A percentile compares a stretch with the other conserved stretches of the same genome.
Conservation (phyloP, 1,284 basidiomycete species). For the Ceratobasidium sp. region DNA sequence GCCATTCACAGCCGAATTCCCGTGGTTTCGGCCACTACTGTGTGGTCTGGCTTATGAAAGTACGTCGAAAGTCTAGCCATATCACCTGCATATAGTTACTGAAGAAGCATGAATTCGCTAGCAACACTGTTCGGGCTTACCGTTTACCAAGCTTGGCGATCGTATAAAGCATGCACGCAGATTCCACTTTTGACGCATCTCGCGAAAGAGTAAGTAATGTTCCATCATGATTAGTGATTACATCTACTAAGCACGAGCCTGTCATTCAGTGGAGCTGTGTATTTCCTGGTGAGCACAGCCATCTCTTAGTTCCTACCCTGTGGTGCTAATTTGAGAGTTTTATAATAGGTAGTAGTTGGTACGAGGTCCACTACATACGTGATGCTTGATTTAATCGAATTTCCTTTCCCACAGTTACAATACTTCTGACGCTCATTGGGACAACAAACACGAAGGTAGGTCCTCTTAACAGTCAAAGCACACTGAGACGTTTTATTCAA, state of each 20-base stretch:
- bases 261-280: background rate
- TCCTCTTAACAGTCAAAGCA: too few species aligned
- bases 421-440: background rate
- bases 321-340: too few species aligned
- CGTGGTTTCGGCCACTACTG: background rate
- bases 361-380: too few species aligned
- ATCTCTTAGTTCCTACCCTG: too few species aligned
- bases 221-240: background rate
- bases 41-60: constrained; percentile 1
- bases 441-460: too few species aligned
- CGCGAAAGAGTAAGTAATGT: background rate
- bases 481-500: background rate
- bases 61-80: background rate
- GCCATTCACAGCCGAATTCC: background rate
- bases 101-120: background rate
- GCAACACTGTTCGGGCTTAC: background rate
- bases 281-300: background rate
- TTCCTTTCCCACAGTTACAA: background rate
- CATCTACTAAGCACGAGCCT: too few species aligned
- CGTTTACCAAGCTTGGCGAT: background rate
- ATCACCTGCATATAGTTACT: too few species aligned
- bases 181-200: constrained; percentile 1
- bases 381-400: too few species aligned
- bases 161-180: background rate
- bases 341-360: too few species aligned